Base-by-base conservation (phyloP, 2,329 filamentous ascomycete species). In the Bipolaris cookei region DNA sequence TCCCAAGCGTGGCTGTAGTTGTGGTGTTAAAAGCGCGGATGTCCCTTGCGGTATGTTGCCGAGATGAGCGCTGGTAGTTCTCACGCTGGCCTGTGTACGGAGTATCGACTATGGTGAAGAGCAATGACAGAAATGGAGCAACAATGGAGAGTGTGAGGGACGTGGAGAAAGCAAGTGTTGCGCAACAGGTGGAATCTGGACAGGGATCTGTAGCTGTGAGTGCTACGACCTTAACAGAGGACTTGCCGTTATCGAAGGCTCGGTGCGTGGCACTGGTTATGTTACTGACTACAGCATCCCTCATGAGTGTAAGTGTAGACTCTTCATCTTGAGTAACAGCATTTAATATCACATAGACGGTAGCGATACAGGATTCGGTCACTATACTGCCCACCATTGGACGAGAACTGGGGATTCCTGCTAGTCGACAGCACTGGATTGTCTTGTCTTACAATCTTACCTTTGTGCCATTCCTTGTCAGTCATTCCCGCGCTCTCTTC, bases 311-410 rank as follows among this genome's bases (percentile, higher is more conserved):
- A 49, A 46, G 72, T 16, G 11, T 10, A 8, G 4, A 11, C 10
- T 8, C n/a, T 2, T 0, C 4, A 3, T 8, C 2, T 23, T 13
- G 2, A 7, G 8, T 13, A 10, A 32, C 10, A 7, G 8, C 10
- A 38, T 14, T 28, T 18, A 1, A n/a, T 3, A 13, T 3, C 2
- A 11, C 18, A 4, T n/a, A 77, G 84, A 86, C 82, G 2, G 77
- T 88, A 45, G 84, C 83, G 1, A 79, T 82, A 3, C 86, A 88
- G 68, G 79, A 83, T 1, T 81, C 85, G 3, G 84, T 88, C 56
- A 88, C 88, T 58, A 83, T 88, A 47, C 76, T 89, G 14, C 86
- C 86, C 0, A 83, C 81, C n/a, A 87, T 89, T 32, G 84, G 85
- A 35, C 66, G 77, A 23, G 82, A 83, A 10, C 77, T 89, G 4